These are phyloP conservation scores for Leishmania arabica DNA, from an alignment of 208 protist genomes.

Conservation along the genomic window DNA sequence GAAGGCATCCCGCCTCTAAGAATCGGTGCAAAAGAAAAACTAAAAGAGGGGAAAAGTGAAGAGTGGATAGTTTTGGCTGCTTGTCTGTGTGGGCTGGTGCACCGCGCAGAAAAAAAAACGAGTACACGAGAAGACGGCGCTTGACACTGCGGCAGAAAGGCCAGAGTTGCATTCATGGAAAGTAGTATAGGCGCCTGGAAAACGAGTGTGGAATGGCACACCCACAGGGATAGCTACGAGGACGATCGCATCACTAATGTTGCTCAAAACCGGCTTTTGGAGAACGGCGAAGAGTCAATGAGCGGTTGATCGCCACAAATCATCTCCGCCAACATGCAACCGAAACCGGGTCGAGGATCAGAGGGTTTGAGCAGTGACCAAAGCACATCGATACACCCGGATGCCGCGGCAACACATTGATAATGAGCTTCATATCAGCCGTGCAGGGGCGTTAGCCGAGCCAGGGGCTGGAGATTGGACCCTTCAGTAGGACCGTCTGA, in stretches of 20 bases:
- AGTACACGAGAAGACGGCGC: not conserved
- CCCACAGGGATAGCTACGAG: not conserved
- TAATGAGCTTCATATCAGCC: slow-evolving; percentile 37
- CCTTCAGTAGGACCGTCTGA: slow-evolving; percentile 19
- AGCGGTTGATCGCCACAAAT: slow-evolving; percentile 25
- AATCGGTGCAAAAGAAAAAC: not conserved
- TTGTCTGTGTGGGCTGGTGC: not conserved
- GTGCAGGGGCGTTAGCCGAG: slow-evolving; percentile 29
- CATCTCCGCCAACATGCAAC: slow-evolving; percentile 29
- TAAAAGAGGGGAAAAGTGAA: not conserved
- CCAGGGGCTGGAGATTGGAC: slow-evolving; percentile 23
- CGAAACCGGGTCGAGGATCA: slow-evolving; percentile 31
- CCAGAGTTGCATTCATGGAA: not conserved
- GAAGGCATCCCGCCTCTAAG: not conserved
- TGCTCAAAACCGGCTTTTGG: slow-evolving; percentile 19
- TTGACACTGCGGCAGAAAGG: not conserved
- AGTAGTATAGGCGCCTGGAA: not conserved
- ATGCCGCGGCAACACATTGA: slow-evolving; percentile 24
- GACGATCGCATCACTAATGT: not conserved
- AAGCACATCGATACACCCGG: slow-evolving; percentile 31
- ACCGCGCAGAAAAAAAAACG: not conserved
- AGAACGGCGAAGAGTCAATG: slow-evolving; percentile 33
- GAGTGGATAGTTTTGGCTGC: too few species aligned
- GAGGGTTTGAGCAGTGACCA: slow-evolving; percentile 27
- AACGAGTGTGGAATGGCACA: not conserved